Conservation (phyloP, 1,284 basidiomycete species). For the Pholiota adiposa region DNA sequence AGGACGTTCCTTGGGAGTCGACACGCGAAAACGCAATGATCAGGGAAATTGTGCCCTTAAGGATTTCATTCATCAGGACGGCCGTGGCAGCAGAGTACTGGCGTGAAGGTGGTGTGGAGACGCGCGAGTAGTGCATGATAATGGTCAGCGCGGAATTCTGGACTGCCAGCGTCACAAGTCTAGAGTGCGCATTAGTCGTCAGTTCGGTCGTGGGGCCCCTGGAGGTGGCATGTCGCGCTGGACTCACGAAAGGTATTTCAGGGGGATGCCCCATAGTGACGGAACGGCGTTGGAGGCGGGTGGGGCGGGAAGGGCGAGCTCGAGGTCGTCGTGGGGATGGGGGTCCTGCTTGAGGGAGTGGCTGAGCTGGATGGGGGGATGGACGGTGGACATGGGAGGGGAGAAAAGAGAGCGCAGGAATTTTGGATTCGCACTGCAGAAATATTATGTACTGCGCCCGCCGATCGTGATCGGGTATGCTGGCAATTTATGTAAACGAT, state of each 20-base stretch:
- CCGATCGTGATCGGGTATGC: neutral
- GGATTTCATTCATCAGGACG: slow-evolving; percentile 90
- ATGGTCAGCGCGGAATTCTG: slow-evolving; percentile 92
- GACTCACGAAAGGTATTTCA: slow-evolving; percentile 84
- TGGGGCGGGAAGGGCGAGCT: slow-evolving; percentile 37
- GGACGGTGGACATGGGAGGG: slow-evolving; percentile 29
- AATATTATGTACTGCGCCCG: neutral
- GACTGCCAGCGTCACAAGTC: slow-evolving; percentile 88
- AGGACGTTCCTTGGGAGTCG: slow-evolving; percentile 34
- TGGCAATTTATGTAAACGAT: neutral
- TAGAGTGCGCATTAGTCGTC: slow-evolving; percentile 33
- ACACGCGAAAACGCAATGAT: slow-evolving; percentile 54
- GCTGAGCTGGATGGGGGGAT: slow-evolving; percentile 27
- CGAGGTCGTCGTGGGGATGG: slow-evolving; percentile 49
- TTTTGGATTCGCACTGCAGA: neutral
- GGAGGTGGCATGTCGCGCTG: neutral
- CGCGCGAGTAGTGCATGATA: slow-evolving; percentile 95
- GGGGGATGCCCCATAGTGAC: slow-evolving; percentile 67
- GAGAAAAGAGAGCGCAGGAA: slow-evolving; percentile 13
- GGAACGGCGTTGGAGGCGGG: slow-evolving; percentile 44
- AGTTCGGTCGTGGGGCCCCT: neutral
- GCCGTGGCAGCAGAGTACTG: slow-evolving; percentile 91
- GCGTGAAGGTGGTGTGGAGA: slow-evolving; percentile 74
- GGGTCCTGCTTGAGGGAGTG: slow-evolving; percentile 38
- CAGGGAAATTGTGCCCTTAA: slow-evolving; percentile 90